These are phyloP conservation scores for Plasmodium inui DNA, from an alignment of 169 alveolate genomes.

Conservation along the genomic window DNA sequence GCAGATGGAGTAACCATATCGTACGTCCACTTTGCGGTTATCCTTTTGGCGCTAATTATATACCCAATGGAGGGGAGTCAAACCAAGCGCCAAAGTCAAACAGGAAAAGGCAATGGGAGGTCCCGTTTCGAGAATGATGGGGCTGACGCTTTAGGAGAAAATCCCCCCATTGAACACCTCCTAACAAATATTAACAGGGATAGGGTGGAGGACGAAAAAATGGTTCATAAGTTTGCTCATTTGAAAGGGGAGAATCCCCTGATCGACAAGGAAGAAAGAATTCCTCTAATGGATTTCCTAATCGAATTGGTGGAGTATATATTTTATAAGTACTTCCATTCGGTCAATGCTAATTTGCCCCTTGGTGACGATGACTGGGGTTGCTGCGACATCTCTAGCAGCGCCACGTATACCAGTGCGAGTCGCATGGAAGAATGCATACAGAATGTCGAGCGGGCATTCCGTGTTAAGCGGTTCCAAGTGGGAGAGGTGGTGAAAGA, in stretches of 20 bases:
- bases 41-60: slow-evolving; percentile 19
- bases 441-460: slow-evolving; percentile 13
- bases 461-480: neutral
- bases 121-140: neutral
- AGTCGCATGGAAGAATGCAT: slow-evolving; percentile 22
- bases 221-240: slow-evolving; percentile 12
- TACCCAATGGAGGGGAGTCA: slow-evolving; percentile 35
- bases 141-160: neutral
- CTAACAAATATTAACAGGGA: slow-evolving; percentile 20
- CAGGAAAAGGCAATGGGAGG: neutral
- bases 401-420: slow-evolving; percentile 12
- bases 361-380: neutral
- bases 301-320: slow-evolving; percentile 63
- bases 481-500: neutral
- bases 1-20: neutral
- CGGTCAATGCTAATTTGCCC: slow-evolving; percentile 30
- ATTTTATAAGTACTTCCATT: slow-evolving; percentile 48
- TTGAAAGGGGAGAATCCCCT: slow-evolving; percentile 6
- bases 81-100: neutral
- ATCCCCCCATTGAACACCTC: neutral
- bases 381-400: neutral
- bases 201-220: slow-evolving; percentile 2
- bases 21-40: slow-evolving; percentile 41
- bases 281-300: slow-evolving; percentile 34
- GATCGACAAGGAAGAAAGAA: neutral